Conservation (phyloP, 2,329 filamentous ascomycete genomes). For the Pestalotiopsis sp. region DNA sequence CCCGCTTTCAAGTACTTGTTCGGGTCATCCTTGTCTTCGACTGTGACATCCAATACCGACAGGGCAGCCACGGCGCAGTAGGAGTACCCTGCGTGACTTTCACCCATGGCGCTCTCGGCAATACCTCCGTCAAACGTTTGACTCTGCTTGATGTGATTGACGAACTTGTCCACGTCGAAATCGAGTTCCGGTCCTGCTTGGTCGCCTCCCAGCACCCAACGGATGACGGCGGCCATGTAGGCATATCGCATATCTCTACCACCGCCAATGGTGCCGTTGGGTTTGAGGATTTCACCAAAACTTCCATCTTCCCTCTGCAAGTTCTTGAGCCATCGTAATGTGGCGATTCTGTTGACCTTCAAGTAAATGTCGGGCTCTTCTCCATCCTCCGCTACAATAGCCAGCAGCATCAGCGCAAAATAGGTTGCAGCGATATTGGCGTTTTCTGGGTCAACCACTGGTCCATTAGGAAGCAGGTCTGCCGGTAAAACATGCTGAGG, state of each 20-base stretch:
- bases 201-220: slow-evolving; percentile 77
- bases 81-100: slow-evolving; percentile 88
- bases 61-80: slow-evolving; percentile 85
- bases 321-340: slow-evolving; percentile 72
- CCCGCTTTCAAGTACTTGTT: slow-evolving; percentile 39
- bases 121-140: slow-evolving; percentile 86
- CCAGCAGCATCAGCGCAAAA: slow-evolving; percentile 79
- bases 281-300: slow-evolving; percentile 80
- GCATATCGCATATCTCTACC: slow-evolving; percentile 86
- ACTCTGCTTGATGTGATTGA: slow-evolving; percentile 70
- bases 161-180: slow-evolving; percentile 72
- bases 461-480: slow-evolving; percentile 39
- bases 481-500: slow-evolving; percentile 63
- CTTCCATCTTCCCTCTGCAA: slow-evolving; percentile 86
- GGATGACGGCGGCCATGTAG: slow-evolving; percentile 78
- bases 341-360: slow-evolving; percentile 67
- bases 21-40: slow-evolving; percentile 22
- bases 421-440: slow-evolving; percentile 86
- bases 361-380: slow-evolving; percentile 51
- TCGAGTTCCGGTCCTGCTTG: slow-evolving; percentile 64
- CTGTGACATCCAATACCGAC: slow-evolving; percentile 69
- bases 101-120: slow-evolving; percentile 75
- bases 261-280: slow-evolving; percentile 64
- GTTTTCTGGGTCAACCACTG: slow-evolving; percentile 42
- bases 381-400: slow-evolving; percentile 46